Evolutionary conservation across 352 stramenopile genomes (phyloP), one percentile per base, ranked within the genome.

Genomic region (Phytophthora aleatoria): DNA sequence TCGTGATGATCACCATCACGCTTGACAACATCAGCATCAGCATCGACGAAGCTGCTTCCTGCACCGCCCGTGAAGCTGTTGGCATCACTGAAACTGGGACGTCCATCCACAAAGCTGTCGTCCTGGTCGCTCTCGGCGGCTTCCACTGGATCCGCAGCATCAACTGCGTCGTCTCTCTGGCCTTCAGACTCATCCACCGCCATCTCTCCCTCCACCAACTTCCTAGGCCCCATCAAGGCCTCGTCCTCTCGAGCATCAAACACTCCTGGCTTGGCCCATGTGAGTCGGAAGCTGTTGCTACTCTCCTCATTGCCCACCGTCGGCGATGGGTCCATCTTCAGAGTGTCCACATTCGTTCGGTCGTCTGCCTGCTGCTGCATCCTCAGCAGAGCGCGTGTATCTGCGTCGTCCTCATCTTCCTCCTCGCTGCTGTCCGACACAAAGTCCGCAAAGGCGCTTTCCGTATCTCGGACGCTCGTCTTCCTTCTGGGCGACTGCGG

Each of bases 341-440:
- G 73, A 54, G 66, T 69, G 47, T 76, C 58, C 20, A 77, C 53
- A 64, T 78, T 83, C 33, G 55, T 50, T 59, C 77, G 70, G 61
- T 87, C 78, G 58, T 87, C 78, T 5, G 73, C 76, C 42, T 87
- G 73, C 50, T 73, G 62, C 63, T 84, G 74, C 77, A 87, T 87
- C 35, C 77, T 68, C 52, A 69, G 26, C 27, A 84, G 8, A 0
- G 39, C 58, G 6, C 62, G 38, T 11, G 57, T 65, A 9, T 72
- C 62, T 24, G 67, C 67, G 43, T 77, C 65, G 27, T 83, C 66
- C 41, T 76, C 64, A 48, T 75, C 64, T 33, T 73, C 71, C 16
- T 20, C 16, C 16, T 20, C 16, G 16, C 16, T 20, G 16, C 16
- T 20, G 16, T 20, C 16, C 16, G 16, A 20, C 16, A 20, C 16